Evolutionary conservation across 2,329 filamentous ascomycete genomes (phyloP).

Genomic region (Huntiella decipiens): DNA sequence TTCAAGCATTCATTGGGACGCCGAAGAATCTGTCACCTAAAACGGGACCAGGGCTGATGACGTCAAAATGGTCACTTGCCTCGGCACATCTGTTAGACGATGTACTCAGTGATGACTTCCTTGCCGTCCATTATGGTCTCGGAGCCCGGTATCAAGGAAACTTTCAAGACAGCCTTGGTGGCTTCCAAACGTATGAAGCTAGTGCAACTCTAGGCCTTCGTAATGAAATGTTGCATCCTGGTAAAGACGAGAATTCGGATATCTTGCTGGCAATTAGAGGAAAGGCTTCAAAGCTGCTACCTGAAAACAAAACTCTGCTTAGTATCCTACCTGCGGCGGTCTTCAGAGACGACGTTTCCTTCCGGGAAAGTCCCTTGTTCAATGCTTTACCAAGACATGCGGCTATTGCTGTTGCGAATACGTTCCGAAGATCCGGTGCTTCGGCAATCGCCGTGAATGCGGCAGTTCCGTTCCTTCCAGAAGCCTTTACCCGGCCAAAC

Average conservation of each 20-base stretch:
- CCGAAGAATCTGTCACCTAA: constrained; percentile 69
- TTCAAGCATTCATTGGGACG: constrained; percentile 87
- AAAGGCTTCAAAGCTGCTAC: constrained; percentile 63
- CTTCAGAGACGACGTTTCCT: constrained; percentile 62
- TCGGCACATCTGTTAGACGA: constrained; percentile 81
- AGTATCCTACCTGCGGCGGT: constrained; percentile 68
- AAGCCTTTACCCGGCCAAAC: constrained; percentile 63
- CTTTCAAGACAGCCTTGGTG: constrained; percentile 88
- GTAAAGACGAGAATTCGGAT: constrained; percentile 78
- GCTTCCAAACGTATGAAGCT: constrained; percentile 88
- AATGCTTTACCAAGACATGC: constrained; percentile 57
- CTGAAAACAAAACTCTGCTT: constrained; percentile 63
- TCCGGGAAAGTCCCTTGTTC: constrained; percentile 57
- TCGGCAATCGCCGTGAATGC: constrained; percentile 65
- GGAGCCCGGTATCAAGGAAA: constrained; percentile 87
- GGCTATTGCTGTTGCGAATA: constrained; percentile 45
- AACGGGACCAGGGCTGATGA: constrained; percentile 51
- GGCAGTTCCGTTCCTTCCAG: constrained; percentile 70
- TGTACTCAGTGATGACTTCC: constrained; percentile 70
- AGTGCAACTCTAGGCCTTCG: constrained; percentile 79
- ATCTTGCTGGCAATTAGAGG: constrained; percentile 75
- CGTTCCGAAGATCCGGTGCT: constrained; percentile 55
- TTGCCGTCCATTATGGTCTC: constrained; percentile 78
- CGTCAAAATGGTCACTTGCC: constrained; percentile 73
- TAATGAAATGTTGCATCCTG: constrained; percentile 77